Base-by-base conservation (phyloP, 2,329 filamentous ascomycete species). In the Coleophoma eucalyptorum region DNA sequence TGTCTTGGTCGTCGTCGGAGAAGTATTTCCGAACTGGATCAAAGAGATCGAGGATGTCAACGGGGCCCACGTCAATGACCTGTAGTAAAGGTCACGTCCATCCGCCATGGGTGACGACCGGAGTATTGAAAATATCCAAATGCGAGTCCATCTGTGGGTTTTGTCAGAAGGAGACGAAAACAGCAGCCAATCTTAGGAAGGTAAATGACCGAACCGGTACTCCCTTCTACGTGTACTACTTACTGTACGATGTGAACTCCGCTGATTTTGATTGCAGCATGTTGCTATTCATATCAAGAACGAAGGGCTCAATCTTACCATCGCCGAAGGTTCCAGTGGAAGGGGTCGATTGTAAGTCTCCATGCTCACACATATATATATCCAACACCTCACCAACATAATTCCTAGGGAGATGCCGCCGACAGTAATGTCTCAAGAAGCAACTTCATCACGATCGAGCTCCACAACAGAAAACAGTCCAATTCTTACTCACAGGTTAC, bases 201-300 rank as follows among this genome's bases (percentile, higher is more conserved):
- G 61, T 61, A 26, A 26, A 26, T 6, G 26, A 26, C 5, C 2
- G 5, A 26, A 3, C 26, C 26, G 10, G 10, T 5, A 26, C 10
- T 26, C 26, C 26, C 26, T 26, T 3, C 6, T 26, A 26, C 4
- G 15, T 13, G 45, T 38, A n/a, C 26, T 6, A 5, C 20, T 38
- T 6, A 5, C 20, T 38, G 6, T 12, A 38, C 35, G 35, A 38
- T 18, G 16, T 4, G 35, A 12, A 38, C 21, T 16, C 20, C 51
- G 46, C 51, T 56, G 49, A 55, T 26, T 18, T n/a, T 15, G 21
- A 32, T 26, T 43, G 7, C 20, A 63, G 61, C 62, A 64, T 55
- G 62, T 62, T 37, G 59, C 59, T 3, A 61, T 63, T 44, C 60
- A 64, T 52, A 63, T 64, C 43, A 62, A 62, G 47, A 64, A 63